Base-by-base conservation (phyloP, 495 filamentous ascomycete genomes). In the Monascus purpureus region DNA sequence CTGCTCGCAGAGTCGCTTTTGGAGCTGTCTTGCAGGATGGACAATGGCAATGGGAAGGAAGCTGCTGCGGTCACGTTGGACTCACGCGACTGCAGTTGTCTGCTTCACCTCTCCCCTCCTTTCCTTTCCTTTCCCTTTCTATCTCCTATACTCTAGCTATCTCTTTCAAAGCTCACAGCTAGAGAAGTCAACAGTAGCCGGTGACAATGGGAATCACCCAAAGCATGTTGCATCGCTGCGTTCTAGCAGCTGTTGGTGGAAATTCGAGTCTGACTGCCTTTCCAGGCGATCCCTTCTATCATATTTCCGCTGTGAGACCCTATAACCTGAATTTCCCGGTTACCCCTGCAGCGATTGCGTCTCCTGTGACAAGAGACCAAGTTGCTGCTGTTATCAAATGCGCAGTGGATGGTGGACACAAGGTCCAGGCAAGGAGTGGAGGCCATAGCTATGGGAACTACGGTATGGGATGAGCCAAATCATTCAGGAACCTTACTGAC, bases 391-490 rank as follows among this genome's bases (percentile, higher is more conserved):
- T 74, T 2, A 61, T 82, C 8, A 61, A 58, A 33, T 83, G 77
- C 39, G 78, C 77, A 0, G 53, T 47, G 0, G 41, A 49, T 2
- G 52, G 63, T 33, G 56, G 50, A 22, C 50, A 72, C 40, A 75
- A 76, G 40, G 76, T 85, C 13, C 77, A 82, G 39, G 61, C 80
- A 7, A 72, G 65, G 41, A 72, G 70, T 24, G 82, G 82, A 9
- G 82, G 82, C 1, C 82, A 86, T 45, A 81, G 75, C 9, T 84
- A 78, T 53, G 73, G 61, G 1, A 74, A 70, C 3, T 68, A 68
- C 41, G 53, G 52, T 51, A 46, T 27, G 33, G 34, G 4, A 13
- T 17, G 25, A n/a, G 25, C 4, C 13, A 11, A 5, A 7, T 22
- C 13, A 20, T 25, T 43, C 3, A 14, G 1, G 1, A 4, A 59